Conservation (phyloP, 495 filamentous ascomycete species). For the Penicillium canariense region DNA sequence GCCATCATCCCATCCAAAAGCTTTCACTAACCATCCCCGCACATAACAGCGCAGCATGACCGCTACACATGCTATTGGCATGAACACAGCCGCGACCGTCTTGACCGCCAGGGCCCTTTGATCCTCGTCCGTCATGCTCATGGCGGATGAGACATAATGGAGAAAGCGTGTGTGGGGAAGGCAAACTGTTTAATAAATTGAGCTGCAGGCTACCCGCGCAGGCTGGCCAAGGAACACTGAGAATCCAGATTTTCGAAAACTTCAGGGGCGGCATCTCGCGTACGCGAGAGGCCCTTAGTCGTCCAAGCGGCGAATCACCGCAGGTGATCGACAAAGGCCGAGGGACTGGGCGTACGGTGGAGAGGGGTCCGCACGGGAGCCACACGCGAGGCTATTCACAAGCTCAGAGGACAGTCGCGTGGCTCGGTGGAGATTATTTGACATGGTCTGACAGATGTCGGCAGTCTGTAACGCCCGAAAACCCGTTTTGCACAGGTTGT, state of each 20-base stretch:
- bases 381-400: not conserved
- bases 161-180: not conserved
- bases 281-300: not conserved
- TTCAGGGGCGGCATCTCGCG: conserved; percentile 17
- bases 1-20: conserved; percentile 44
- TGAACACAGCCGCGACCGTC: conserved; percentile 38
- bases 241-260: conserved; percentile 1
- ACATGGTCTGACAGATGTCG: not conserved
- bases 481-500: not conserved
- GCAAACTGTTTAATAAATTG: not conserved
- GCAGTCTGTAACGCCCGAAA: not conserved
- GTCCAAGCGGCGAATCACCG: not conserved
- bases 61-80: conserved; percentile 35
- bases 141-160: not conserved
- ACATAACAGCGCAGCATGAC: conserved; percentile 46
- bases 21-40: conserved; percentile 38
- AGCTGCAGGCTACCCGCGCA: conserved; percentile 2
- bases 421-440: not conserved
- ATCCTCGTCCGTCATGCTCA: conserved; percentile 18
- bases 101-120: conserved; percentile 31
- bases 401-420: not conserved
- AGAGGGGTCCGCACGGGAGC: not conserved
- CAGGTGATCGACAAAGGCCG: conserved; percentile 8
- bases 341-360: not conserved
- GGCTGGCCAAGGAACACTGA: not conserved